phyloP scores from a whole-genome alignment of 2,329 filamentous ascomycete genomes.

The Aureobasidium sp. region DNA sequence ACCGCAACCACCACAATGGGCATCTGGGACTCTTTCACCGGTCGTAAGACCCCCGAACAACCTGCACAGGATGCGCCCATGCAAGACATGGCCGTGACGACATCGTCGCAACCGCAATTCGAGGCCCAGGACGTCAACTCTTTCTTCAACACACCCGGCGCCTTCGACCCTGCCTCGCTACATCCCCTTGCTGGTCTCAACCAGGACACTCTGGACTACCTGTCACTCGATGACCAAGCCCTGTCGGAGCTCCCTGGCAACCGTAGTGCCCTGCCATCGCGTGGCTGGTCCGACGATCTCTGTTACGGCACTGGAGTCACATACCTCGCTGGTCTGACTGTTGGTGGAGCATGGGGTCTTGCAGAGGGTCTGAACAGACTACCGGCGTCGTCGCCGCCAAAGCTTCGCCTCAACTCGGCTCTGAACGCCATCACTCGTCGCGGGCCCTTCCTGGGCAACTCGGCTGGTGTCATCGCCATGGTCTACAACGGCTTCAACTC shows the following conservation, averaged over 20 bases:
- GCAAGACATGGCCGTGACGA: slow-evolving; percentile 40
- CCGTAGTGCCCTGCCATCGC: slow-evolving; percentile 82
- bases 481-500: slow-evolving; percentile 93
- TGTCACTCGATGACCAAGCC: slow-evolving; percentile 84
- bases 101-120: slow-evolving; percentile 42
- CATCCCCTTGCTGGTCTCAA: slow-evolving; percentile 92
- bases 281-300: slow-evolving; percentile 95
- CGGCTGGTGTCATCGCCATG: slow-evolving; percentile 89
- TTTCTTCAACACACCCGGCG: slow-evolving; percentile 69
- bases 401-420: slow-evolving; percentile 86
- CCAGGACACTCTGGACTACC: slow-evolving; percentile 88
- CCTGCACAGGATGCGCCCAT: slow-evolving; percentile 37
- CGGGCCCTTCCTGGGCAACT: slow-evolving; percentile 94
- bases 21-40: slow-evolving; percentile 56
- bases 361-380: slow-evolving; percentile 77
- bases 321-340: slow-evolving; percentile 76
- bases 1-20: slow-evolving; percentile 36
- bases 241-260: slow-evolving; percentile 80
- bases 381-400: slow-evolving; percentile 67
- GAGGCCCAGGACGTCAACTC: slow-evolving; percentile 68
- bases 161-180: slow-evolving; percentile 79
- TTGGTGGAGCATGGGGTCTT: slow-evolving; percentile 88
- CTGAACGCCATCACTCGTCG: slow-evolving; percentile 89
- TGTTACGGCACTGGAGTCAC: slow-evolving; percentile 96
- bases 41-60: slow-evolving; percentile 45